These are phyloP conservation scores for Cordyceps tenuipes DNA, from an alignment of 2,329 filamentous ascomycete genomes.

Conservation along the genomic window DNA sequence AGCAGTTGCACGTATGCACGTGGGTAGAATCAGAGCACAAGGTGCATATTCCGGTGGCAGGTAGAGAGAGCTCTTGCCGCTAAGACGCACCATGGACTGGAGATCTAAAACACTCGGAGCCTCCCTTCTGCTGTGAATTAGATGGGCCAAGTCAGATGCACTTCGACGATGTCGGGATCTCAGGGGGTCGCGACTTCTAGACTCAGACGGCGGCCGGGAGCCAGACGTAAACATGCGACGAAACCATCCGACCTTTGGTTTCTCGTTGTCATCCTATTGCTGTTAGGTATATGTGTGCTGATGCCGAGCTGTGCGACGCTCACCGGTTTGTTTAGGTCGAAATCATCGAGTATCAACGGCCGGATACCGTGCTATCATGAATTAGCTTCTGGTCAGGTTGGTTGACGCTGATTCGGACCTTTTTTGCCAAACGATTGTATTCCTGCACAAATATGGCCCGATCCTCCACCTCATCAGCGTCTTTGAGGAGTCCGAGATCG, in stretches of 20 bases:
- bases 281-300: background rate
- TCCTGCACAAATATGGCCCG: slow-evolving; percentile 42
- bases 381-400: background rate
- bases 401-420: slow-evolving; percentile 30
- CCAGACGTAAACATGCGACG: slow-evolving; percentile 27
- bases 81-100: slow-evolving; percentile 51
- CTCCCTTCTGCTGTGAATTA: slow-evolving; percentile 36
- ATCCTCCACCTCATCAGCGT: slow-evolving; percentile 42
- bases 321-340: slow-evolving; percentile 23
- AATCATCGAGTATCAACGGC: slow-evolving; percentile 28
- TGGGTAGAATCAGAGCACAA: slow-evolving; percentile 50
- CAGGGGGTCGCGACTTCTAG: slow-evolving; percentile 10
- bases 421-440: slow-evolving; percentile 53
- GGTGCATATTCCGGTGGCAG: slow-evolving; percentile 52
- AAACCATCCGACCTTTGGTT: slow-evolving; percentile 29
- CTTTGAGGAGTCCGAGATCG: slow-evolving; percentile 37
- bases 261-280: background rate
- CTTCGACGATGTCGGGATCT: slow-evolving; percentile 38
- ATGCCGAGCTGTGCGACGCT: background rate
- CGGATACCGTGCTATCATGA: slow-evolving; percentile 44
- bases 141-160: slow-evolving; percentile 44
- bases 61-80: slow-evolving; percentile 54
- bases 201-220: slow-evolving; percentile 13
- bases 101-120: slow-evolving; percentile 42
- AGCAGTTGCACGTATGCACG: slow-evolving; percentile 58